Evolutionary conservation across 139 green algal genomes (phyloP).

Genomic region (Coccomyxa sp.): DNA sequence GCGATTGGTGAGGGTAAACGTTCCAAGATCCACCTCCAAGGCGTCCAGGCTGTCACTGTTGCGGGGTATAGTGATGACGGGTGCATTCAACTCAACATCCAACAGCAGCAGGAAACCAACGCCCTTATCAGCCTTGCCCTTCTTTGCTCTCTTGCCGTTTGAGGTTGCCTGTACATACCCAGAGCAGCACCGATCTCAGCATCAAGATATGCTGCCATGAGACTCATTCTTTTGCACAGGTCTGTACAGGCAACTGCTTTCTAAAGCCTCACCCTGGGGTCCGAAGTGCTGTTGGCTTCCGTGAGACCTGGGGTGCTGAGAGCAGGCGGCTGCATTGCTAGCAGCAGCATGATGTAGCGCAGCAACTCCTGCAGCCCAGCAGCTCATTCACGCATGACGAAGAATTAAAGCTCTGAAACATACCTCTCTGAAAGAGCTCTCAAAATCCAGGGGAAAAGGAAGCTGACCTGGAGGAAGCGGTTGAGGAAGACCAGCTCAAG

Average conservation of each 20-base stretch:
- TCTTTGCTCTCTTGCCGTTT: conserved; percentile 3
- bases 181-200: too few relatives aligned
- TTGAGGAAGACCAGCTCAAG: conserved; percentile 86
- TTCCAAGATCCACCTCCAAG: conserved; percentile 64
- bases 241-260: too few relatives aligned
- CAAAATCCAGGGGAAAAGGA: not conserved
- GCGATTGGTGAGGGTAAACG: conserved; percentile 50
- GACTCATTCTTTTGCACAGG: too few relatives aligned
- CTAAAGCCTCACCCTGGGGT: not conserved
- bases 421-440: not conserved
- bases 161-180: not conserved
- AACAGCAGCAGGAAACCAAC: conserved; percentile 56
- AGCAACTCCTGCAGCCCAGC: conserved; percentile 29
- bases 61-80: conserved; percentile 73
- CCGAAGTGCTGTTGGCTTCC: not conserved
- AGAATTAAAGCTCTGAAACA: not conserved
- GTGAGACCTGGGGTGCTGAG: not conserved
- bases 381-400: not conserved
- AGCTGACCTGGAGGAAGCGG: conserved; percentile 61
- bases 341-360: conserved; percentile 41
- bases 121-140: not conserved
- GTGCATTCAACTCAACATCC: conserved; percentile 67
- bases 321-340: conserved; percentile 27
- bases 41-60: conserved; percentile 28
- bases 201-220: too few relatives aligned